phyloP scores from a whole-genome alignment of 345 rosid species.

The Gossypium bickii region DNA sequence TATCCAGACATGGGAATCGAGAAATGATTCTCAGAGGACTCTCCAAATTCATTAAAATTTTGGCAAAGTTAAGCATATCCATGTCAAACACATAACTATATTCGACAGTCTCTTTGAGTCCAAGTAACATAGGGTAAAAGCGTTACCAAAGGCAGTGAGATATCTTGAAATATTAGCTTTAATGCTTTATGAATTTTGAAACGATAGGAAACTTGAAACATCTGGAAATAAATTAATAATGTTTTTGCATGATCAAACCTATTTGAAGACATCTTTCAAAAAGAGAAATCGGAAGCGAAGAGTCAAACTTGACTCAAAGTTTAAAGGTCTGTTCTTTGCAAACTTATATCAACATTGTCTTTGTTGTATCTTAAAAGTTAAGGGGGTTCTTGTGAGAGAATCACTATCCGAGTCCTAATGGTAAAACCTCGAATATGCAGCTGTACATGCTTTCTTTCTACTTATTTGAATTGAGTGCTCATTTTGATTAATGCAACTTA shows the following conservation, averaged over 20 bases:
- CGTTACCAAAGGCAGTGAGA: constrained; percentile 21
- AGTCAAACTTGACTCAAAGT: neutral
- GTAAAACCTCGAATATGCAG: neutral
- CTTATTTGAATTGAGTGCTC: neutral
- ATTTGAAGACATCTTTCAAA: neutral
- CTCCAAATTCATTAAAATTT: neutral
- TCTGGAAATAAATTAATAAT: neutral
- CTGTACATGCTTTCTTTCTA: neutral
- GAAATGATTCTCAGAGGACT: neutral
- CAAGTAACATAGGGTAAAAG: neutral
- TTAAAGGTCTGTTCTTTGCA: neutral
- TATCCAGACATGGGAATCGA: neutral
- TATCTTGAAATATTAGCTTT: neutral
- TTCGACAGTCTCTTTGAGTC: neutral
- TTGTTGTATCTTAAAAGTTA: neutral
- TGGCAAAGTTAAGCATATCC: neutral
- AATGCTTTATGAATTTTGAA: constrained; percentile 30
- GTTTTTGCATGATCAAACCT: neutral
- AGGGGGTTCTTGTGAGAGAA: neutral
- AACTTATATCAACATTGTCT: neutral
- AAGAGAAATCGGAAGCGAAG: neutral
- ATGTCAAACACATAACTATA: neutral
- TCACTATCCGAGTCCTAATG: neutral
- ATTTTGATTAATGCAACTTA: neutral
- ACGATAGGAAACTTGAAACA: constrained; percentile 17